These are phyloP conservation scores for Xylaria nigripes DNA, from an alignment of 495 filamentous ascomycete species.

Conservation along the genomic window DNA sequence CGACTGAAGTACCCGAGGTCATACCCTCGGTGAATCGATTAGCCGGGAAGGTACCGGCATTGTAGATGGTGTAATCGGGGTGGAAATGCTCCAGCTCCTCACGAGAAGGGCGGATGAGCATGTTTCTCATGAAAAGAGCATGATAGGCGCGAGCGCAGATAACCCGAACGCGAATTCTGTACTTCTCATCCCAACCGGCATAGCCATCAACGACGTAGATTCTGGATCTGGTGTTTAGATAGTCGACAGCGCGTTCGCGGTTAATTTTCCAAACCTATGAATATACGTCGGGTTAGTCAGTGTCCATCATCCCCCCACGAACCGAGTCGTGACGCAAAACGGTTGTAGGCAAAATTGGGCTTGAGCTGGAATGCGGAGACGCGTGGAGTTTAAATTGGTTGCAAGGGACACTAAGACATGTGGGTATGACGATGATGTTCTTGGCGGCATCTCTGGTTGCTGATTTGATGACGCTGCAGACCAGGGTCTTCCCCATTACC, in stretches of 20 bases:
- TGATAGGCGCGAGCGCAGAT: conserved; percentile 99
- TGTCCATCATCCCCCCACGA: neutral
- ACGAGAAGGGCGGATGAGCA: conserved; percentile 88
- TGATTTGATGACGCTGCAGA: conserved; percentile 26
- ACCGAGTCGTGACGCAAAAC: conserved; percentile 1
- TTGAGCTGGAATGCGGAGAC: conserved; percentile 2
- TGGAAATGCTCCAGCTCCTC: conserved; percentile 95
- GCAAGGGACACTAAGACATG: neutral
- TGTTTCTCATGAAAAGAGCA: conserved; percentile 99
- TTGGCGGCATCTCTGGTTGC: conserved; percentile 15
- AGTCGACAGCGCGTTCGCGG: conserved; percentile 96
- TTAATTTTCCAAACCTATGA: conserved; percentile 98
- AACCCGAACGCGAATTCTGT: conserved; percentile 94
- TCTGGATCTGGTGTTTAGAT: conserved; percentile 95
- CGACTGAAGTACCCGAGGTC: conserved; percentile 78
- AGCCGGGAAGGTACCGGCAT: conserved; percentile 95
- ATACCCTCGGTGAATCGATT: conserved; percentile 97
- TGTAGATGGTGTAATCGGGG: conserved; percentile 99
- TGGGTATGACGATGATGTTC: neutral
- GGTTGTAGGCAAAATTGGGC: no score
- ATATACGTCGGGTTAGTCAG: neutral
- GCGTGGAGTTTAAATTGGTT: neutral
- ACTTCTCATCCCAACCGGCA: conserved; percentile 97
- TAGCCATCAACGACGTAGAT: conserved; percentile 98
- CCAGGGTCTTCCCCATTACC: conserved; percentile 20